These are phyloP conservation scores for Aspergillus floridensis DNA, from an alignment of 2,329 filamentous ascomycete species.

Conservation along the genomic window DNA sequence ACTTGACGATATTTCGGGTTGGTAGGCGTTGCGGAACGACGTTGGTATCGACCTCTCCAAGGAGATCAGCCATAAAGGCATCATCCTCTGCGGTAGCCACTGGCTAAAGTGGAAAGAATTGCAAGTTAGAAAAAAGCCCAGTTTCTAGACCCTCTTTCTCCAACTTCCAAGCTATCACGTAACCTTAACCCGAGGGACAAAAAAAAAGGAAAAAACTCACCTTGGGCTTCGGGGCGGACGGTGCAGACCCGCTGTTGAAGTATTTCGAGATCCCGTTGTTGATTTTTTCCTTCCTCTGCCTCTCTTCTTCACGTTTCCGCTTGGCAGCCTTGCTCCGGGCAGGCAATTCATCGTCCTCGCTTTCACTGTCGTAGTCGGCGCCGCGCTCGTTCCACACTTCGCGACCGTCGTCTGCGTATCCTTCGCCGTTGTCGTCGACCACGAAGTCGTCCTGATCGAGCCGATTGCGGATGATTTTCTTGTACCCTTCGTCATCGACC, in stretches of 20 bases:
- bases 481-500: conserved; percentile 95
- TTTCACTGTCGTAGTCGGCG: conserved; percentile 58
- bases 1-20: conserved; percentile 65
- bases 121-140: no score
- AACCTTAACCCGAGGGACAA: neutral
- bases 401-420: conserved; percentile 90
- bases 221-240: conserved; percentile 72
- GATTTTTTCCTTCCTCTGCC: conserved; percentile 78
- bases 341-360: conserved; percentile 74
- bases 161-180: no score
- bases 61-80: conserved; percentile 77
- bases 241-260: conserved; percentile 72
- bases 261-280: conserved; percentile 93
- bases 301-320: conserved; percentile 82
- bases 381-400: conserved; percentile 84
- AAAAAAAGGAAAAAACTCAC: conserved; percentile 45
- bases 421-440: conserved; percentile 95
- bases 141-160: neutral
- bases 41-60: conserved; percentile 85
- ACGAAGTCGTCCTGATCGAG: conserved; percentile 96
- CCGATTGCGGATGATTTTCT: conserved; percentile 85
- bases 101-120: conserved; percentile 48
- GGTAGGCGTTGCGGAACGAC: conserved; percentile 55
- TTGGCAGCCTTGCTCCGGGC: conserved; percentile 66
- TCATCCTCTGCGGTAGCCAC: conserved; percentile 82